A percentile compares a stretch with the other conserved stretches of the same genome.
Conservation (phyloP, 768 basidiomycete species). For the Trametes cingulata region DNA sequence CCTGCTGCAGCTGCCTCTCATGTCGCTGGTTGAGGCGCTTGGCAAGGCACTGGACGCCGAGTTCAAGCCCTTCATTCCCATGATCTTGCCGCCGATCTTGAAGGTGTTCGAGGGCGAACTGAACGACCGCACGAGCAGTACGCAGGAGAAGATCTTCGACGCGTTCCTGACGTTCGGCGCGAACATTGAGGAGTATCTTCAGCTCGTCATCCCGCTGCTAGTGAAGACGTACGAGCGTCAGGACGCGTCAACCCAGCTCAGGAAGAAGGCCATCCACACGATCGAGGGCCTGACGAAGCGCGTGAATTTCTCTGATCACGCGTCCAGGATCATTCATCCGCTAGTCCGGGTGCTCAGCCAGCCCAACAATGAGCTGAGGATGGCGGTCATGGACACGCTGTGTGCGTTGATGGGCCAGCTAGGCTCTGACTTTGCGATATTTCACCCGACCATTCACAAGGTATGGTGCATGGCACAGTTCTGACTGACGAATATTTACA, state of each 20-base stretch:
- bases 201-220: conserved; percentile 94
- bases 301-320: conserved; percentile 97
- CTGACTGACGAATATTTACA: conserved; percentile 6
- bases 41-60: conserved; percentile 95
- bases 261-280: conserved; percentile 88
- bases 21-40: conserved; percentile 88
- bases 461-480: conserved; percentile 39
- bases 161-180: conserved; percentile 94
- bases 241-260: conserved; percentile 70
- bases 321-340: conserved; percentile 95
- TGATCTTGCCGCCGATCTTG: conserved; percentile 84
- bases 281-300: conserved; percentile 88
- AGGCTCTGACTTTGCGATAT: conserved; percentile 96
- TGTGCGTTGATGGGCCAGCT: conserved; percentile 92
- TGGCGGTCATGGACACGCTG: conserved; percentile 88
- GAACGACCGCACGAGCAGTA: conserved; percentile 72
- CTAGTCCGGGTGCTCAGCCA: conserved; percentile 82
- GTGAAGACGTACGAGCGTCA: conserved; percentile 86
- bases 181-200: conserved; percentile 97
- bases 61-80: conserved; percentile 94
- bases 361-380: conserved; percentile 75
- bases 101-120: conserved; percentile 90
- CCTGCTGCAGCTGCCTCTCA: conserved; percentile 85
- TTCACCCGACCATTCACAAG: conserved; percentile 97
- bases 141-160: conserved; percentile 90